These are phyloP conservation scores for Pichia nanzhaoensis DNA, from an alignment of 805 yeast species.

Conservation along the genomic window DNA sequence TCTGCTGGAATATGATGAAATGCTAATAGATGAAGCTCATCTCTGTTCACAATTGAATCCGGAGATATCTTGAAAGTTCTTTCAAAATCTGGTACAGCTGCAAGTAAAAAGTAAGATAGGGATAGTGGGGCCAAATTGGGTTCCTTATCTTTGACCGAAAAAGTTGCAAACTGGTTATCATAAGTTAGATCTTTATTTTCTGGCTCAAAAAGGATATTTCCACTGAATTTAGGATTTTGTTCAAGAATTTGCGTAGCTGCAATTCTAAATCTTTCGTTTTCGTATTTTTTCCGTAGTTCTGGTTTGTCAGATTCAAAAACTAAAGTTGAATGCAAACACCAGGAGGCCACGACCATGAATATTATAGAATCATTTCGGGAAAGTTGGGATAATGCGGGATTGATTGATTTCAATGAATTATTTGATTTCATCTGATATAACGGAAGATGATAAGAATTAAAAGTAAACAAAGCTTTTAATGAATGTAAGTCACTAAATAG, in stretches of 20 bases:
- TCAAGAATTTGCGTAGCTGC: constrained; percentile 57
- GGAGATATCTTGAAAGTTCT: constrained; percentile 61
- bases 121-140: not conserved
- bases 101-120: constrained; percentile 54
- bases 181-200: constrained; percentile 1
- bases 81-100: constrained; percentile 53
- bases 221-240: constrained; percentile 46
- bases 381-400: not conserved
- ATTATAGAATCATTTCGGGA: constrained; percentile 13
- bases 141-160: not conserved
- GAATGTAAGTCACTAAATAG: constrained; percentile 31
- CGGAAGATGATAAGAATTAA: not conserved
- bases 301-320: constrained; percentile 75
- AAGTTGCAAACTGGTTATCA: constrained; percentile 9
- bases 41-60: constrained; percentile 37
- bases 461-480: constrained; percentile 31
- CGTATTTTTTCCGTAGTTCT: constrained; percentile 50
- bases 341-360: constrained; percentile 63
- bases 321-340: constrained; percentile 83
- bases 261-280: constrained; percentile 56
- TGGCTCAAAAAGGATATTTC: constrained; percentile 18
- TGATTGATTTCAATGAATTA: not conserved
- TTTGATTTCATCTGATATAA: constrained; percentile 1
- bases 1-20: constrained; percentile 32
- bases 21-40: constrained; percentile 39